Evolutionary conservation across 257 asterid genomes (phyloP), one percentile per base, ranked within the genome.

Genomic region (Nemophila menziesii): DNA sequence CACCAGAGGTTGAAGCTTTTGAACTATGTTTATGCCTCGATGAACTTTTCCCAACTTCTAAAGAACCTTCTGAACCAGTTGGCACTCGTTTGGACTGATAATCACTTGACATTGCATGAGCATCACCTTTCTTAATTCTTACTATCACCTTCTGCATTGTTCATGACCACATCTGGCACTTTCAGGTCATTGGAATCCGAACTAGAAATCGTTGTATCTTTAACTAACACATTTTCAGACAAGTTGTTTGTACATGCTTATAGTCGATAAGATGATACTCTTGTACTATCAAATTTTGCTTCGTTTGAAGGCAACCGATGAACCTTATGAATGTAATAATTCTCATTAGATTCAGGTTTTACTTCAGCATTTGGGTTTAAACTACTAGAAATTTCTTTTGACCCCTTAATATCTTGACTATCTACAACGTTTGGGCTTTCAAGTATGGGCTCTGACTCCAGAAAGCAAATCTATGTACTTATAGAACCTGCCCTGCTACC

Each of bases 11-110:
- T n/a, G n/a, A n/a, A n/a, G n/a, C n/a, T n/a, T n/a, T n/a, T n/a
- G n/a, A n/a, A n/a, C n/a, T n/a, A n/a, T n/a, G n/a, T n/a, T n/a
- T n/a, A n/a, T n/a, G n/a, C n/a, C n/a, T n/a, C n/a, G n/a, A n/a
- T n/a, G n/a, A n/a, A n/a, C n/a, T n/a, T n/a, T 71, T 73, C 63
- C 64, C 67, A 23, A 74, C 52, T 46, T 55, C 86, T 12, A 52
- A 14, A n/a, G 76, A 40, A 58, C 64, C 72, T 56, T 80, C 95
- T 15, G 71, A 52, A 18, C 65, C 57, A 12, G 62, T 44, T 41
- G 71, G 54, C 54, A 69, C 85, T 52, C 44, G 60, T 61, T 59
- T 69, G 43, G 80, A 24, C 51, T 52, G 70, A 56, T 44, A 56
- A 27, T 57, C 58, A 55, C 40, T 53, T 42, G 34, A 54, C 39